phyloP scores from a whole-genome alignment of 2,329 filamentous ascomycete species.

The Microcyclosporella mali region DNA sequence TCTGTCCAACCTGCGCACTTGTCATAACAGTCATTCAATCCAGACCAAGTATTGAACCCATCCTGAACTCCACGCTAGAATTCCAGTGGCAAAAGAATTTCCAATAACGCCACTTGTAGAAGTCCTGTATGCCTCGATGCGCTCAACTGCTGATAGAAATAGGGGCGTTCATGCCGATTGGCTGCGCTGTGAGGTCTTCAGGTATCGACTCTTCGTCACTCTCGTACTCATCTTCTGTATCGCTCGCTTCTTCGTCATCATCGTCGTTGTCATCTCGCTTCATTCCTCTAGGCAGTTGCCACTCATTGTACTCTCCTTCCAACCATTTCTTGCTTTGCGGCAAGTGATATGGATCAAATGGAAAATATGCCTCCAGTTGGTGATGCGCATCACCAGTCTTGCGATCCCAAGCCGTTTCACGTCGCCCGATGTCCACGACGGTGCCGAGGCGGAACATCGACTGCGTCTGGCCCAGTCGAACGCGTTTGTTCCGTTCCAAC shows the following conservation, averaged over 20 bases:
- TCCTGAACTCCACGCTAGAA: conserved; percentile 2
- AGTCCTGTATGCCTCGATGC: conserved; percentile 8
- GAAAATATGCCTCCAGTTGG: conserved; percentile 90
- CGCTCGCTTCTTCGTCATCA: conserved; percentile 43
- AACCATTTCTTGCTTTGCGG: conserved; percentile 85
- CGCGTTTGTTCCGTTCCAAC: conserved; percentile 85
- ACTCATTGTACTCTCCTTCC: conserved; percentile 73
- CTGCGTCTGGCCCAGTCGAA: conserved; percentile 68
- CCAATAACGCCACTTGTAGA: background rate
- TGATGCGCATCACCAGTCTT: conserved; percentile 69
- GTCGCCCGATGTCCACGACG: conserved; percentile 46
- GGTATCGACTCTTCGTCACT: conserved; percentile 25
- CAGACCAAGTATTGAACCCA: no score
- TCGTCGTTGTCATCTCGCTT: conserved; percentile 52
- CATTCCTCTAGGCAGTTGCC: conserved; percentile 64
- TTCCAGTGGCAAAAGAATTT: background rate
- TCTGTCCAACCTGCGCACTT: no score
- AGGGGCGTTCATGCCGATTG: background rate
- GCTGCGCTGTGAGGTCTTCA: conserved; percentile 17
- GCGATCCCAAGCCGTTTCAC: conserved; percentile 48
- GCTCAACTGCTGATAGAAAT: conserved; percentile 15
- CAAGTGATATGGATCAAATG: conserved; percentile 92
- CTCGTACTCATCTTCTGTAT: conserved; percentile 40
- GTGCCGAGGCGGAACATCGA: conserved; percentile 41
- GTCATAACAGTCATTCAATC: no score